Conservation (phyloP, 257 asterid genomes). For the Leptodermis oblonga region DNA sequence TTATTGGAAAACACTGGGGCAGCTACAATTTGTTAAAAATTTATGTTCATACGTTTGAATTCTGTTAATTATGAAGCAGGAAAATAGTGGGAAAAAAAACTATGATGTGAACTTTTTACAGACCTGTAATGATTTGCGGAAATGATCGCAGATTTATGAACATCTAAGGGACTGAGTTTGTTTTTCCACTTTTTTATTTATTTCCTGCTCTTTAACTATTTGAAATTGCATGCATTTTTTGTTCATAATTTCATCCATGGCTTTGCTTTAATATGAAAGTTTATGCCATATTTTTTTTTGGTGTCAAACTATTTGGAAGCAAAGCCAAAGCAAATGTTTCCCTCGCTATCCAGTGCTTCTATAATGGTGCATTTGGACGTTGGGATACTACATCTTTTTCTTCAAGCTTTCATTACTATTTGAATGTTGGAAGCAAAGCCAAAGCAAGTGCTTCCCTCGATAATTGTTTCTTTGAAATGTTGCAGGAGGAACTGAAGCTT, state of each 20-base stretch:
- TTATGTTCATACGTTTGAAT: not conserved
- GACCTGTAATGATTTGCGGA: constrained; percentile 51
- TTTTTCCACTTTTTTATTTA: no score
- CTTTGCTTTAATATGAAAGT: constrained; percentile 18
- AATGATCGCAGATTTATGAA: constrained; percentile 35
- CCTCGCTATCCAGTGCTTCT: constrained; percentile 31
- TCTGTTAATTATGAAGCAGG: not conserved
- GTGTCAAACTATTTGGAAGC: constrained; percentile 13
- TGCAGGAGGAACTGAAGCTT: constrained; percentile 41
- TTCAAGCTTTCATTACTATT: not conserved
- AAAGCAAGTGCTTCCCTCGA: no score
- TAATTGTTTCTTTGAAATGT: no score
- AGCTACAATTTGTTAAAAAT: constrained; percentile 17
- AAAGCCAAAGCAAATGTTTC: constrained; percentile 27
- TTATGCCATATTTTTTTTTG: not conserved
- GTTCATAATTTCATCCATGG: no score
- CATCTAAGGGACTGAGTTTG: constrained; percentile 52
- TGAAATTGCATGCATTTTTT: no score
- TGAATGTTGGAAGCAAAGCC: no score
- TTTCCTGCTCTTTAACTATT: no score
- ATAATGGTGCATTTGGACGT: constrained; percentile 24
- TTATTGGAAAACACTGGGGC: constrained; percentile 12
- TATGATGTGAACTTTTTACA: not conserved
- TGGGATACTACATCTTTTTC: constrained; percentile 17
- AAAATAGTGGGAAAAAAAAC: not conserved